Evolutionary conservation across 148 eudicot species (phyloP), one percentile per base, ranked within the genome.

Genomic region (Chenopodium album): DNA sequence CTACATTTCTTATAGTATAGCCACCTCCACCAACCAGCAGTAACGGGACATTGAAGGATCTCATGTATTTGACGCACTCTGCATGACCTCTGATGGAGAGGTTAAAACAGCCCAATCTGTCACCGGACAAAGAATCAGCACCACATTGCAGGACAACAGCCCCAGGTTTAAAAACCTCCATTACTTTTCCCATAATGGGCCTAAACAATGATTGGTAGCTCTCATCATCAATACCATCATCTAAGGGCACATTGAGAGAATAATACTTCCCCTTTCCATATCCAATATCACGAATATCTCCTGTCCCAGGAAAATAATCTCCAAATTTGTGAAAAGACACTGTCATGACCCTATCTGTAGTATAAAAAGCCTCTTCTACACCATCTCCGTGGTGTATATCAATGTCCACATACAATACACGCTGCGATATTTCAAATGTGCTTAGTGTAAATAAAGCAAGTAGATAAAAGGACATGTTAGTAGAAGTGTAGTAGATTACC

Each of bases 121-220:
- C 97, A 41, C 97, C 97, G 5, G 92, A 90, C 76, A 92, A 77
- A 48, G 97, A 92, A 78, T 92, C 97, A 73, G 97, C 97, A 80
- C 97, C 97, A 85, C 94, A 92, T 79, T 92, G 97, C 65, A 92
- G 82, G 41, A 92, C 92, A 60, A 92, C 94, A 84, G 92, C 94
- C 47, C 92, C 97, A 56, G 97, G 97, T 81, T 84, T 85, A 69
- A 82, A 92, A 78, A 92, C 81, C 87, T 92, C 92, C 97, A 92
- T 92, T 72, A 92, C 97, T 82, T 92, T 92, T 37, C 90, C 92
- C 88, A 92, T 91, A 59, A 92, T 88, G 8, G 97, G 97, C 86
- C 89, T 90, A 78, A 92, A 92, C 81, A 87, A 80, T 23, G 88
- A 87, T 75, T 79, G 84, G 48, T 86, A 90, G 81, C 90, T 91